These are phyloP conservation scores for Phytophthora vignae DNA, from an alignment of 352 stramenopile species.

Conservation along the genomic window DNA sequence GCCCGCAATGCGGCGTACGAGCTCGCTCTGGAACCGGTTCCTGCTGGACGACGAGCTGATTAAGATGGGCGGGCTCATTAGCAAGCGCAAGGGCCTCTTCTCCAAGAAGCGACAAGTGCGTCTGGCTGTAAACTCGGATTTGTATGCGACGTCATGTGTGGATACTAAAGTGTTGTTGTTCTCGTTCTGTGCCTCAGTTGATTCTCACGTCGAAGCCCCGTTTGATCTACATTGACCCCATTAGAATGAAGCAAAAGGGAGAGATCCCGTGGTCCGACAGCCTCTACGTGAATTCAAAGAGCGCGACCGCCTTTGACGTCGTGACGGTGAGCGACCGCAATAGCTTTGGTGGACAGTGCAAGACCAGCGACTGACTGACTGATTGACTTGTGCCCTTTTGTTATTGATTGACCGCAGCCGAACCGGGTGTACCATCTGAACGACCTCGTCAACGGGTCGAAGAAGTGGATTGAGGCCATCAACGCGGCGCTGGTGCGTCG, in stretches of 20 bases:
- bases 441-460: slow-evolving; percentile 88
- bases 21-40: slow-evolving; percentile 87
- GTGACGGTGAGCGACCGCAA: slow-evolving; percentile 64
- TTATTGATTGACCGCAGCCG: slow-evolving; percentile 45
- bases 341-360: not conserved
- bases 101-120: slow-evolving; percentile 86
- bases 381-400: slow-evolving; percentile 2
- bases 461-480: slow-evolving; percentile 92
- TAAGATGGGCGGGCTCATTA: slow-evolving; percentile 86
- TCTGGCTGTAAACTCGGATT: not conserved
- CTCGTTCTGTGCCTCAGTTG: slow-evolving; percentile 39
- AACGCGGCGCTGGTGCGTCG: slow-evolving; percentile 81
- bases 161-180: not conserved
- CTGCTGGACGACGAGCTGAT: slow-evolving; percentile 90
- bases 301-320: slow-evolving; percentile 84
- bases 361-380: slow-evolving; percentile 9
- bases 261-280: slow-evolving; percentile 89
- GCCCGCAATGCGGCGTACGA: slow-evolving; percentile 72
- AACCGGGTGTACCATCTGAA: slow-evolving; percentile 91
- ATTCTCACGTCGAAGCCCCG: slow-evolving; percentile 88
- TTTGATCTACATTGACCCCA: slow-evolving; percentile 92
- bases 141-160: not conserved
- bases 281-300: slow-evolving; percentile 89
- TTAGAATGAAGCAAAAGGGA: slow-evolving; percentile 92
- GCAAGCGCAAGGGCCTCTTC: slow-evolving; percentile 90